Evolutionary conservation across 345 rosid genomes (phyloP).

Genomic region (Turnera subulata): DNA sequence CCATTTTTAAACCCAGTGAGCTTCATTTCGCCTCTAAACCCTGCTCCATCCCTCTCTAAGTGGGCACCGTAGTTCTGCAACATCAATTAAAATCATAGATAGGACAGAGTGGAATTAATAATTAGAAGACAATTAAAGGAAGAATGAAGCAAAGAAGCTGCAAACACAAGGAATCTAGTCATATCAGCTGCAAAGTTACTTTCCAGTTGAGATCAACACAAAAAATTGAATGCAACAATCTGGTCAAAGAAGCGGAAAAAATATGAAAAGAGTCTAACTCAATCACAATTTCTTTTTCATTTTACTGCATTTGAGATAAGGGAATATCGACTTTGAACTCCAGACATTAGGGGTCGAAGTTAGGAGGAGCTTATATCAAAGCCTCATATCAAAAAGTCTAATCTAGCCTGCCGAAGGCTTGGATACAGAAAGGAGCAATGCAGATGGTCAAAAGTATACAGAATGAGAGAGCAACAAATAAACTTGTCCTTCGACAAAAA

Average conservation of each 20-base stretch:
- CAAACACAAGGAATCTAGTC: not conserved
- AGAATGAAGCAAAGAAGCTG: not conserved
- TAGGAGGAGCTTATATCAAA: no score
- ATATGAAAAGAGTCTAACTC: not conserved
- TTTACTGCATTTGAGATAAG: not conserved
- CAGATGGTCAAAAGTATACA: not conserved
- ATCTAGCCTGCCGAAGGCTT: no score
- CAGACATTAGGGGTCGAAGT: no score
- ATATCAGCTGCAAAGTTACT: no score
- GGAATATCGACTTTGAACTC: not conserved
- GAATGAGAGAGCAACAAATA: not conserved
- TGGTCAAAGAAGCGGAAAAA: not conserved
- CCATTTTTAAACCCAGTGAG: slow-evolving; percentile 81
- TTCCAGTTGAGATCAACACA: not conserved
- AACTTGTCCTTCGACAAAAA: not conserved
- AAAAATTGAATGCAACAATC: not conserved
- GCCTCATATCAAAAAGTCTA: no score
- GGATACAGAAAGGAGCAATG: no score
- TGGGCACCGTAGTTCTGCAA: slow-evolving; percentile 89
- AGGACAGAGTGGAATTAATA: slow-evolving; percentile 3
- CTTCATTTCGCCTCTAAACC: slow-evolving; percentile 74
- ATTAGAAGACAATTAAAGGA: not conserved
- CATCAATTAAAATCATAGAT: no score
- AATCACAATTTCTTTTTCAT: not conserved
- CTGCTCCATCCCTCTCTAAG: slow-evolving; percentile 89